Evolutionary conservation across 2,329 filamentous ascomycete species (phyloP).

Genomic region (Mycosphaerelloides madeirae): DNA sequence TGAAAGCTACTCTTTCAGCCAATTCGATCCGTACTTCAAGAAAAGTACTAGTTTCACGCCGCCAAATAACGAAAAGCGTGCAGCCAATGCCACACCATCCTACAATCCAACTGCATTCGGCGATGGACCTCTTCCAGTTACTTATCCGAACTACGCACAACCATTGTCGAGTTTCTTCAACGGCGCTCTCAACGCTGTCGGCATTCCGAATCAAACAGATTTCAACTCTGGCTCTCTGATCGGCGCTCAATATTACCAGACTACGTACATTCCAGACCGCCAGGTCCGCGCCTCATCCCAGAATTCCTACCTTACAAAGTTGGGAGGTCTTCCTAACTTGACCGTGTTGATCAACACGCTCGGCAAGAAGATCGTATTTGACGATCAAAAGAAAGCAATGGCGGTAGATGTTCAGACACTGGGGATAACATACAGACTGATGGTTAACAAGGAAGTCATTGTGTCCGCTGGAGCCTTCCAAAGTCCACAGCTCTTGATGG

Average conservation of each 20-base stretch:
- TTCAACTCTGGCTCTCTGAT: neutral
- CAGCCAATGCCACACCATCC: constrained; percentile 3
- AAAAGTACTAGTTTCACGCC: constrained; percentile 1
- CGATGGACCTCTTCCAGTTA: constrained; percentile 2
- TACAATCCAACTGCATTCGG: neutral
- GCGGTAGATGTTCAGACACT: constrained; percentile 26
- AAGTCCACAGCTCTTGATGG: constrained; percentile 37
- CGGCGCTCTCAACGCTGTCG: neutral
- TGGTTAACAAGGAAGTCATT: constrained; percentile 40
- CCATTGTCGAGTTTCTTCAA: neutral
- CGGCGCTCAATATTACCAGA: neutral
- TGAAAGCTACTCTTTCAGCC: constrained; percentile 28
- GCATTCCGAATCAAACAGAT: too few species aligned
- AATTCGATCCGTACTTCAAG: constrained; percentile 22
- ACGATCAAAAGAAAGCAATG: constrained; percentile 27
- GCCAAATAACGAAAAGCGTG: neutral
- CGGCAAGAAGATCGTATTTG: constrained; percentile 32
- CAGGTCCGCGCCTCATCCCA: constrained; percentile 20
- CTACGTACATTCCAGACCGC: neutral
- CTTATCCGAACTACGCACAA: constrained; percentile 2
- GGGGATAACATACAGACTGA: constrained; percentile 18
- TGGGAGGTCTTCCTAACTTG: constrained; percentile 27
- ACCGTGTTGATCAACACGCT: constrained; percentile 32
- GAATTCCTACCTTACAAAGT: constrained; percentile 25
- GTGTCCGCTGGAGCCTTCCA: constrained; percentile 41